Percentiles rank a stretch among this genome's conserved stretches.
Conservation (phyloP, 805 yeast species). For the Candida incommunis region DNA sequence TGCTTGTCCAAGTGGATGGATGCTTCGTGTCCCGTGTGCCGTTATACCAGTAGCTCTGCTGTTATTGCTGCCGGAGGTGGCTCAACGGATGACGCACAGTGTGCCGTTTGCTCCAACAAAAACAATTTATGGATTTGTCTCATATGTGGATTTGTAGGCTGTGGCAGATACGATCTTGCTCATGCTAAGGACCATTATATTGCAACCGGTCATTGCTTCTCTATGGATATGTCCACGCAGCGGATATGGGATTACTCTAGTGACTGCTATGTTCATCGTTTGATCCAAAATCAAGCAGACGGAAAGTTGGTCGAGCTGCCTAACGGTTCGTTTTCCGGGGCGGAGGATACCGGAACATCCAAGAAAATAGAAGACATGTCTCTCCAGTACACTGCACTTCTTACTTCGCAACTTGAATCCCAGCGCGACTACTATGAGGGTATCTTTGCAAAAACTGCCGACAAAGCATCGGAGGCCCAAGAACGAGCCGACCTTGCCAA, state of each 20-base stretch:
- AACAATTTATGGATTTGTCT: conserved; percentile 78
- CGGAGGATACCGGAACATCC: conserved; percentile 8
- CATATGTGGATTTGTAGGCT: conserved; percentile 84
- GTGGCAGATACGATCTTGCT: conserved; percentile 74
- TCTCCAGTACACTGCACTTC: conserved; percentile 64
- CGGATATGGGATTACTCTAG: conserved; percentile 94
- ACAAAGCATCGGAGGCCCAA: conserved; percentile 13
- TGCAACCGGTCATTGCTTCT: conserved; percentile 70
- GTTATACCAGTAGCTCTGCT: conserved; percentile 44
- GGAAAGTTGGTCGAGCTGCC: conserved; percentile 80
- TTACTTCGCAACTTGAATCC: conserved; percentile 70
- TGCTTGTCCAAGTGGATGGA: conserved; percentile 83
- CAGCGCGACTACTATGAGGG: conserved; percentile 73
- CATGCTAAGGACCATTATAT: conserved; percentile 79
- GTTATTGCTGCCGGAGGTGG: conserved; percentile 7
- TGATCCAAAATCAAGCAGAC: conserved; percentile 72
- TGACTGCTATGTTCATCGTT: conserved; percentile 77
- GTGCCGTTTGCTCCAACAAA: conserved; percentile 46
- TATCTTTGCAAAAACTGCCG: conserved; percentile 25
- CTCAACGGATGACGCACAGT: conserved; percentile 6
- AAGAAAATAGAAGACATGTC: conserved; percentile 45
- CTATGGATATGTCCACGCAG: conserved; percentile 75
- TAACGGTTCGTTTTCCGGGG: conserved; percentile 10
- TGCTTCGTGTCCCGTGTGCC: conserved; percentile 81
- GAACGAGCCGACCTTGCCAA: conserved; percentile 14